Conservation (phyloP, 129 eudicot species). For the Chrysanthemum lavandulifolium region DNA sequence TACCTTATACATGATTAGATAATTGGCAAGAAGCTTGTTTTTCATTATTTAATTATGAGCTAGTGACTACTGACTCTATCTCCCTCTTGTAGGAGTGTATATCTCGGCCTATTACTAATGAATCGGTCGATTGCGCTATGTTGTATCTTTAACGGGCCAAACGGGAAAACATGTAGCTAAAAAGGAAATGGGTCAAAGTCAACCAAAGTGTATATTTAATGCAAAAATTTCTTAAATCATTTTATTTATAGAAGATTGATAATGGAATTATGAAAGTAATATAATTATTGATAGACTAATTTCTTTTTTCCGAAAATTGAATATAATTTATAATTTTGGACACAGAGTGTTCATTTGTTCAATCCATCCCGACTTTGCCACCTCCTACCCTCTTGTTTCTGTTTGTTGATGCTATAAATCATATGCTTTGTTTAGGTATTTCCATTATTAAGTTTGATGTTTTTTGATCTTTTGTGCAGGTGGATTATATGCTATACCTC, state of each 20-base stretch:
- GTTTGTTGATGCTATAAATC: too few relatives aligned
- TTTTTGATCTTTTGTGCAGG: conserved; percentile 34
- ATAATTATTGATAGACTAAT: background rate
- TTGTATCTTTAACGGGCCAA: background rate
- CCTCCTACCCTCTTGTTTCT: conserved; percentile 3
- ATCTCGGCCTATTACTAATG: too few relatives aligned
- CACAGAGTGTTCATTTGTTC: background rate
- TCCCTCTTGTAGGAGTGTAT: background rate
- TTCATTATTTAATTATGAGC: background rate
- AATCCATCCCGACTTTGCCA: background rate
- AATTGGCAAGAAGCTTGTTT: background rate
- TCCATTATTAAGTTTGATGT: background rate
- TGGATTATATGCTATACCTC: conserved; percentile 76
- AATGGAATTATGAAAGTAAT: background rate
- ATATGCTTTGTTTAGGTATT: background rate
- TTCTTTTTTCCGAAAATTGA: background rate
- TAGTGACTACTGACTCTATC: background rate
- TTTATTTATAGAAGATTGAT: background rate
- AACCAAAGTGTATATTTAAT: background rate
- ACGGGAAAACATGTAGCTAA: background rate
- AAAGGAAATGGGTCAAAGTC: background rate
- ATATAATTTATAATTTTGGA: background rate
- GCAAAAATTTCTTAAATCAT: background rate
- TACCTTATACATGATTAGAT: conserved; percentile 8
- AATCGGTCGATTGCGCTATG: too few relatives aligned